Conservation (phyloP, 495 filamentous ascomycete species). For the Podospora pseudoanserina region DNA sequence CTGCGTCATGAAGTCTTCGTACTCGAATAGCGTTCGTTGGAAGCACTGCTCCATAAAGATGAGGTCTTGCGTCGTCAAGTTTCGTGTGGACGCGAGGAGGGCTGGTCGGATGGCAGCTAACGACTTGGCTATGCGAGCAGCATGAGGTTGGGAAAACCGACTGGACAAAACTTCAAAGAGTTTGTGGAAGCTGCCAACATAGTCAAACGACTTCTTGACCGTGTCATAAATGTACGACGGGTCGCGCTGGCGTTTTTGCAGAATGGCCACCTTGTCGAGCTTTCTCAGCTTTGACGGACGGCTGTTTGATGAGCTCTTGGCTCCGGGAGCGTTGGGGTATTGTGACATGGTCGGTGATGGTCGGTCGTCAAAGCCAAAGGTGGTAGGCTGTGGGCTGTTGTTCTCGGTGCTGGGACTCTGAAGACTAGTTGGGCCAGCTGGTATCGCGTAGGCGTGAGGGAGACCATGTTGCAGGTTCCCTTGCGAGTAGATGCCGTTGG, state of each 20-base stretch:
- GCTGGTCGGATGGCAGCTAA: constrained; percentile 86
- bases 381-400: constrained; percentile 46
- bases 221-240: constrained; percentile 82
- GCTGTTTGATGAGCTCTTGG: constrained; percentile 28
- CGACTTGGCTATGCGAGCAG: constrained; percentile 75
- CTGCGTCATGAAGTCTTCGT: constrained; percentile 84
- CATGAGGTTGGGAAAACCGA: constrained; percentile 67
- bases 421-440: constrained; percentile 46
- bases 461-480: constrained; percentile 51
- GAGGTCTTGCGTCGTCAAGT: constrained; percentile 77
- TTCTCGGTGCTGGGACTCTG: constrained; percentile 50
- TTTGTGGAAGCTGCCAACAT: constrained; percentile 84
- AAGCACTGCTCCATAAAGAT: constrained; percentile 98
- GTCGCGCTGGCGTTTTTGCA: constrained; percentile 57
- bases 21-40: constrained; percentile 86
- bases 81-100: constrained; percentile 83
- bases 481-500: constrained; percentile 41
- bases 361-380: constrained; percentile 40
- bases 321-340: constrained; percentile 31
- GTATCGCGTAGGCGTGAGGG: constrained; percentile 49
- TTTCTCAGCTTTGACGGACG: constrained; percentile 34
- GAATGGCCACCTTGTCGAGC: constrained; percentile 44
- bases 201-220: constrained; percentile 85
- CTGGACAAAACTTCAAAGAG: constrained; percentile 76
- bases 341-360: constrained; percentile 40